Conservation (phyloP, 2,329 filamentous ascomycete genomes). For the Falciphora oryzae region DNA sequence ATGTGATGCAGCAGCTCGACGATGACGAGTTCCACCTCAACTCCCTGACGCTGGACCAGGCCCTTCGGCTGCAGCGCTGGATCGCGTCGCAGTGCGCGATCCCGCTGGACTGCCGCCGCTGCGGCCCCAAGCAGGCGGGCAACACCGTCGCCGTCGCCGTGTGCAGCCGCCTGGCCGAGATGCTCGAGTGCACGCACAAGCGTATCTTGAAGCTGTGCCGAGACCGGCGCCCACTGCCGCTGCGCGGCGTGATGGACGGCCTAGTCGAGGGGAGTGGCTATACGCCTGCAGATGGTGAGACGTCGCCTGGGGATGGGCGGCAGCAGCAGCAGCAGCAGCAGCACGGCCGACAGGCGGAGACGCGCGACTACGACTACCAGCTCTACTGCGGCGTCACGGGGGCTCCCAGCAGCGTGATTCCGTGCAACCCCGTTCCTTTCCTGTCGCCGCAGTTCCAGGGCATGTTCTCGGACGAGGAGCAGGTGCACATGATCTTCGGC, state of each 20-base stretch:
- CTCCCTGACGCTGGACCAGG: slow-evolving; percentile 22
- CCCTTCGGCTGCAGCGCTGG: slow-evolving; percentile 25
- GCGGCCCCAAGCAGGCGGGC: slow-evolving; percentile 12
- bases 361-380: too few species aligned
- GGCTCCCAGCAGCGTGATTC: too few species aligned
- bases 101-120: slow-evolving; percentile 20
- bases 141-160: slow-evolving; percentile 23
- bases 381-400: too few species aligned
- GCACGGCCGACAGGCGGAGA: slow-evolving; percentile 8
- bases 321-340: slow-evolving; percentile 3
- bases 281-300: too few species aligned
- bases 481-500: slow-evolving; percentile 23
- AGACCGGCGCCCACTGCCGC: too few species aligned
- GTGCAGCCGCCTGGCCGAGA: slow-evolving; percentile 23
- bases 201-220: slow-evolving; percentile 17
- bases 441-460: slow-evolving; percentile 19
- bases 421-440: slow-evolving; percentile 24
- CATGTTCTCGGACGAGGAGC: slow-evolving; percentile 24
- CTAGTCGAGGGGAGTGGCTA: too few species aligned
- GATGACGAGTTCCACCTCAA: slow-evolving; percentile 24
- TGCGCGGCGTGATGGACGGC: too few species aligned
- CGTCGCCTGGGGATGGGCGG: neutral
- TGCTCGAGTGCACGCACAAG: slow-evolving; percentile 23
- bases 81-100: slow-evolving; percentile 23
- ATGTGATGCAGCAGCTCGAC: slow-evolving; percentile 23